phyloP scores from a whole-genome alignment of 139 green algal genomes.

The Chlamydomonas eustigma region DNA sequence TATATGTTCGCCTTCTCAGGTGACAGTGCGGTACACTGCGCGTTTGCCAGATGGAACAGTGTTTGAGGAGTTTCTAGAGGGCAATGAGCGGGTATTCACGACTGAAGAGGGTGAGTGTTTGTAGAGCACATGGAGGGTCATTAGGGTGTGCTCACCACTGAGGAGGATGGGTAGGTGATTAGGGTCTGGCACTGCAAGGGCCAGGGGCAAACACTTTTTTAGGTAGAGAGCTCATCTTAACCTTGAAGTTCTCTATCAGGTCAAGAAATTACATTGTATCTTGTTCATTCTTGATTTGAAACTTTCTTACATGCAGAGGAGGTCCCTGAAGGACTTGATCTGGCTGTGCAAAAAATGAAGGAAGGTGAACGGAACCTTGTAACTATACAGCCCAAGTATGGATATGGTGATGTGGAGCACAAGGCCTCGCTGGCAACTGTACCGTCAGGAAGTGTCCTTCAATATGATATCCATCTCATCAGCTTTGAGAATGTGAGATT shows the following conservation, averaged over 20 bases:
- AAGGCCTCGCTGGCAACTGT: slow-evolving; percentile 34
- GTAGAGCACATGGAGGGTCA: too few relatives aligned
- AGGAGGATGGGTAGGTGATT: too few relatives aligned
- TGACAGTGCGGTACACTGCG: slow-evolving; percentile 15
- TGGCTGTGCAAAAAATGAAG: slow-evolving; percentile 87
- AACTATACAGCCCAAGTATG: slow-evolving; percentile 67
- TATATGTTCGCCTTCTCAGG: too few relatives aligned
- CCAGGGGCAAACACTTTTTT: too few relatives aligned
- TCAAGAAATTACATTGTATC: too few relatives aligned
- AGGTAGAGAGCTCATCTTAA: too few relatives aligned
- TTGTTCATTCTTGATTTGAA: too few relatives aligned
- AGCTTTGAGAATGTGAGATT: slow-evolving; percentile 44
- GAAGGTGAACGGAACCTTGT: slow-evolving; percentile 70
- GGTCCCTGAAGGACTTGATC: slow-evolving; percentile 75
- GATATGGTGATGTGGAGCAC: slow-evolving; percentile 45
- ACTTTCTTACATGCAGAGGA: too few relatives aligned
- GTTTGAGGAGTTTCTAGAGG: slow-evolving; percentile 57
- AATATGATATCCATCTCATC: slow-evolving; percentile 67
- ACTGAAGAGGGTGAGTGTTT: slow-evolving; percentile 35
- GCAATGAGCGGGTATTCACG: slow-evolving; percentile 52
- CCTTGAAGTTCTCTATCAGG: too few relatives aligned
- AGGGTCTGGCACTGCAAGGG: too few relatives aligned
- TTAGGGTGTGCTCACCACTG: too few relatives aligned
- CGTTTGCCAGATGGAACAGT: slow-evolving; percentile 58
- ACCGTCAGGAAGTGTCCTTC: slow-evolving; percentile 34